A percentile compares a stretch with the other conserved stretches of the same genome.
Evolutionary conservation across 768 basidiomycete species (phyloP).

Genomic region (Suillus hirtellus): DNA sequence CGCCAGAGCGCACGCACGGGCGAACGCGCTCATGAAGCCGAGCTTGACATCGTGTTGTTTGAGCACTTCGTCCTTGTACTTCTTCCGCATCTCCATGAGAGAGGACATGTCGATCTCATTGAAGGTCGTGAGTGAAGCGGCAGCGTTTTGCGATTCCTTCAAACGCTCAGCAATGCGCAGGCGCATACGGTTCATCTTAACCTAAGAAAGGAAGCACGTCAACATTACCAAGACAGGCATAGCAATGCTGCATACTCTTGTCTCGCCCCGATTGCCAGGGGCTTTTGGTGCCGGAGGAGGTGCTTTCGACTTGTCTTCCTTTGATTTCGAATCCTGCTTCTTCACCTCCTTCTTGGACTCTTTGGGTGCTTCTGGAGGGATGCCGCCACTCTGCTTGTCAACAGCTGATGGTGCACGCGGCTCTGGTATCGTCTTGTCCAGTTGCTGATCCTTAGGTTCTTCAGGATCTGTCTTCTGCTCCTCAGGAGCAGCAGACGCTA

Average conservation of each 20-base stretch:
- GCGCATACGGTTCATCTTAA: conserved; percentile 99
- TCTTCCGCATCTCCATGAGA: conserved; percentile 87
- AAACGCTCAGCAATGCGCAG: conserved; percentile 95
- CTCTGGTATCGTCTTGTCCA: conserved; percentile 45
- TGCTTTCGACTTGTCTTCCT: conserved; percentile 29
- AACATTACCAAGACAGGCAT: not conserved
- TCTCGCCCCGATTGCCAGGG: conserved; percentile 72
- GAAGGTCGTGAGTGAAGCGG: conserved; percentile 96
- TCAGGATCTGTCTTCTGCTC: conserved; percentile 38
- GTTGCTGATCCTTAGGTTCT: conserved; percentile 50
- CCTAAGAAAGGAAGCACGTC: conserved; percentile 42
- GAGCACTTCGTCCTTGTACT: conserved; percentile 89
- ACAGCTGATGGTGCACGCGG: conserved; percentile 43
- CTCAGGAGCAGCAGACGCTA: conserved; percentile 34
- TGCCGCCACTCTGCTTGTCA: conserved; percentile 24
- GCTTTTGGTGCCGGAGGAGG: conserved; percentile 34
- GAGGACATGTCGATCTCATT: conserved; percentile 99
- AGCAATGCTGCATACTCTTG: conserved; percentile 57
- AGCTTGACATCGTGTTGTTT: conserved; percentile 95
- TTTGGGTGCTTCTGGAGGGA: conserved; percentile 30
- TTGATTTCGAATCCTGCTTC: conserved; percentile 36
- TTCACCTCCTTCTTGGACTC: conserved; percentile 39
- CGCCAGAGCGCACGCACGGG: conserved; percentile 80
- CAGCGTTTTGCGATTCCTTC: conserved; percentile 98
- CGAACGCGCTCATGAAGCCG: conserved; percentile 99